Evolutionary conservation across 345 rosid genomes (phyloP), one percentile per base, ranked within the genome.

Genomic region (Rhodomyrtus tomentosa): DNA sequence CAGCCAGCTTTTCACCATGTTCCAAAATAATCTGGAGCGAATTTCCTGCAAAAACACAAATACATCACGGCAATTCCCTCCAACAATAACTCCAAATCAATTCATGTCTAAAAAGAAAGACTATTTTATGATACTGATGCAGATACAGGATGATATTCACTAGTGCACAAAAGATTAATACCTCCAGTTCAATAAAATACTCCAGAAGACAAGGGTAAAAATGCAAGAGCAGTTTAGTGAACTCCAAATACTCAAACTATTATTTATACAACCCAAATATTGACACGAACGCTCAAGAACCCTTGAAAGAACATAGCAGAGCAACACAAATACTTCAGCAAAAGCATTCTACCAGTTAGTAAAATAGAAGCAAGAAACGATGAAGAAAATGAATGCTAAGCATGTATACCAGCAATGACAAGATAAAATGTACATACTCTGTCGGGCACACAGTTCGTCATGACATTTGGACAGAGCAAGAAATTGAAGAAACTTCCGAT

Each of bases 381-480:
- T n/a, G 50, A 25, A 84, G 73, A 54, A 80, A 54, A 56, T 79
- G 55, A 55, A 54, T 36, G 22, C 49, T n/a, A 68, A 15, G 48
- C 53, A 25, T 55, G 84, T 55, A 38, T 52, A 49, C 58, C n/a
- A 80, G 25, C 25, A 58, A 82, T 58, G 36, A 36, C 81, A 82
- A 40, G 29, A 48, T 2, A 50, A 52, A 68, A 84, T 81, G 68
- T 20, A 48, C 94, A 81, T 93, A 97, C 99, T 94, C 92, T 95
- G 94, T 85, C 90, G 90, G 80, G 94, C 91, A 87, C 95, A 95
- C 85, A 95, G 89, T 86, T 97, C 98, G 85, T 95, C 98, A n/a
- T 97, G 99, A 90, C 98, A 94, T 90, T 95, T 95, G 85, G 99
- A 97, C 88, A 95, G 87, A 88, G 99, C 99, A 90, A 95, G 98